These are phyloP conservation scores for Rheum nobile DNA, from an alignment of 148 eudicot genomes.

Conservation along the genomic window DNA sequence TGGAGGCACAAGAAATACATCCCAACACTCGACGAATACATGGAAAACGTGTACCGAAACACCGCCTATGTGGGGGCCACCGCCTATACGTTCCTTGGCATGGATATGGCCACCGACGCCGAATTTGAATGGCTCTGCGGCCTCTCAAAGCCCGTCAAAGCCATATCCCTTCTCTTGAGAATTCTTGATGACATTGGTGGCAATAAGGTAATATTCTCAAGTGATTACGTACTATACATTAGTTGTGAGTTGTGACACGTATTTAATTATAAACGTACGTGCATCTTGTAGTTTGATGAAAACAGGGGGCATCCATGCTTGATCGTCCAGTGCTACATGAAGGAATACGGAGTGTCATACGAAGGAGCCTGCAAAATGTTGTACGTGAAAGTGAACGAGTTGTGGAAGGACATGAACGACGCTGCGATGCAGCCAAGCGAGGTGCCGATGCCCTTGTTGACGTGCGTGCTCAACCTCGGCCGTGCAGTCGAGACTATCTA, in stretches of 20 bases:
- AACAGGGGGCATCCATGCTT: conserved; percentile 11
- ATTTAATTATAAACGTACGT: neutral
- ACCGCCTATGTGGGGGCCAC: conserved; percentile 4
- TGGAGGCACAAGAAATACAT: conserved; percentile 15
- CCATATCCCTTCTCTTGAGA: conserved; percentile 6
- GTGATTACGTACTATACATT: too few relatives aligned
- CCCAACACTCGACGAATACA: conserved; percentile 14
- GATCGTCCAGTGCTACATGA: conserved; percentile 16
- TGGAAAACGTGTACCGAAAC: conserved; percentile 1
- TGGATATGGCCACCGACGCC: conserved; percentile 11
- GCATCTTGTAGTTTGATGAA: conserved; percentile 13
- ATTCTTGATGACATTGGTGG: conserved; percentile 21
- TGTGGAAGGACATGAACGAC: conserved; percentile 19
- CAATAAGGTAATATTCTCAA: conserved; percentile 9
- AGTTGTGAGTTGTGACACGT: too few relatives aligned
- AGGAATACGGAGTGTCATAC: neutral
- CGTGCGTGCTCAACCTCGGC: conserved; percentile 1
- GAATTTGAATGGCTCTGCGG: conserved; percentile 14
- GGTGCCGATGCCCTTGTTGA: conserved; percentile 9
- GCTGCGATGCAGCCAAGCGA: conserved; percentile 3
- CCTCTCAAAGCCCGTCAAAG: conserved; percentile 4
- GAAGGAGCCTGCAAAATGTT: conserved; percentile 5
- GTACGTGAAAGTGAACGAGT: neutral
- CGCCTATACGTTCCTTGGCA: conserved; percentile 6
- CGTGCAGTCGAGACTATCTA: conserved; percentile 11